Evolutionary conservation across 73 alveolate species (phyloP), one percentile per base, ranked within the genome.

Genomic region (Blepharisma stoltei): DNA sequence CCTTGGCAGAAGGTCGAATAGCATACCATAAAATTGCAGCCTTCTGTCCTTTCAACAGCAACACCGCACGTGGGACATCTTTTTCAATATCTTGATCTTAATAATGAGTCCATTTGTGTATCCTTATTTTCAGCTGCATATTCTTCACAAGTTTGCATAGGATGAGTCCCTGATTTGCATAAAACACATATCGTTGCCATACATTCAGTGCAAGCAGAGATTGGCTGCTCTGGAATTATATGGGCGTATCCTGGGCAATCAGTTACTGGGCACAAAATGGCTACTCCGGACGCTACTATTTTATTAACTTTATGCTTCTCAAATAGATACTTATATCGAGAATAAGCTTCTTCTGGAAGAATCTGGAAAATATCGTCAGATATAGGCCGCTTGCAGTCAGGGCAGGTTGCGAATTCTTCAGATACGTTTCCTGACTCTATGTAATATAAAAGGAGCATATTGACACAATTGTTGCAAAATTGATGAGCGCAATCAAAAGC

Each of bases 51-150:
- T 67, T 83, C 90, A 23, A 77, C 81, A n/a, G 83, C 70, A n/a
- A 83, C 65, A 0, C 86, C 86, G 46, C 90, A 83, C 32, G 75
- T 78, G 32, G 90, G 90, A 32, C 90, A 83, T 9, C 70, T 65
- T 79, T 78, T 83, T 43, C 79, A 69, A n/a, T 46, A 14, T 43
- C 27, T 11, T 1, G 71, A 9, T 25, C 11, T 14, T 14, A 38
- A 14, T 0, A 38, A 4, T 25, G 11, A 7, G 11, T 69, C 79
- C 11, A 44, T 9, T 14, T 11, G 11, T 9, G n/a, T 25, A 25
- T 60, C 73, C 46, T 25, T 14, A 20, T n/a, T 14, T 14, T 38
- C 60, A 14, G 11, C 20, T 2, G 32, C 32, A 5, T 69, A 18
- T 69, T 69, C 55, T 69, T 69, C 79, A 69, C 79, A 69, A n/a